A percentile compares a stretch with the other conserved stretches of the same genome.
Evolutionary conservation across 805 yeast species (phyloP).

Genomic region (Sugiyamaella floridensis): DNA sequence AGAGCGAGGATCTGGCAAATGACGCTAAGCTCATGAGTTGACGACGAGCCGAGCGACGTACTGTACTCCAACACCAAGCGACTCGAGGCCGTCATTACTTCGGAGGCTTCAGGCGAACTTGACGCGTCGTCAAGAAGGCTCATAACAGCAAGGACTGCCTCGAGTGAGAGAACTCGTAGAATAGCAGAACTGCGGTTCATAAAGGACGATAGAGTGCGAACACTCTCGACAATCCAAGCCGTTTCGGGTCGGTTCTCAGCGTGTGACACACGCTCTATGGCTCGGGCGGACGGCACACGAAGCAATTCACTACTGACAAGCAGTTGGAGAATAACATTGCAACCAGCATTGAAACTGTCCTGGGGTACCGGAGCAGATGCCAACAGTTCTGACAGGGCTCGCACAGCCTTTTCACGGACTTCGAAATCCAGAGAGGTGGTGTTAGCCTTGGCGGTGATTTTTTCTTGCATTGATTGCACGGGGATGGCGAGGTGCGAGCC

Average conservation of each 20-base stretch:
- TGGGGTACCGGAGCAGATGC: slow-evolving; percentile 21
- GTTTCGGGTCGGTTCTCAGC: slow-evolving; percentile 11
- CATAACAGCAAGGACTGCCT: slow-evolving; percentile 9
- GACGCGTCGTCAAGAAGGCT: not conserved
- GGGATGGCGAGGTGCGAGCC: not conserved
- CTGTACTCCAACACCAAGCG: not conserved
- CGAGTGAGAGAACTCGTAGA: slow-evolving; percentile 21
- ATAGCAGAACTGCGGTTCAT: slow-evolving; percentile 21
- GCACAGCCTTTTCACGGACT: slow-evolving; percentile 33
- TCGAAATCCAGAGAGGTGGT: slow-evolving; percentile 34
- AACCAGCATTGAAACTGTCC: slow-evolving; percentile 25
- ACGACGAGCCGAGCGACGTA: not conserved
- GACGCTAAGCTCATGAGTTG: not conserved
- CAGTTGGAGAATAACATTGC: slow-evolving; percentile 29
- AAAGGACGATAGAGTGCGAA: slow-evolving; percentile 15
- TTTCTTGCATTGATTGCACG: slow-evolving; percentile 14
- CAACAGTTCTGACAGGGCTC: slow-evolving; percentile 27
- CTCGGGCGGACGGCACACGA: slow-evolving; percentile 27
- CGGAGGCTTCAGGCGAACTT: not conserved
- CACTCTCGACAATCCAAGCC: slow-evolving; percentile 19
- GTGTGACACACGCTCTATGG: slow-evolving; percentile 22
- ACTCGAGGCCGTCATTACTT: not conserved
- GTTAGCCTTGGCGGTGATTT: slow-evolving; percentile 32
- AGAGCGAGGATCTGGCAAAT: not conserved
- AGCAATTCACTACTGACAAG: slow-evolving; percentile 32